Percentiles rank a stretch among this genome's conserved stretches.
phyloP scores from a whole-genome alignment of 129 eudicot species.

The Kitagawia praeruptora region DNA sequence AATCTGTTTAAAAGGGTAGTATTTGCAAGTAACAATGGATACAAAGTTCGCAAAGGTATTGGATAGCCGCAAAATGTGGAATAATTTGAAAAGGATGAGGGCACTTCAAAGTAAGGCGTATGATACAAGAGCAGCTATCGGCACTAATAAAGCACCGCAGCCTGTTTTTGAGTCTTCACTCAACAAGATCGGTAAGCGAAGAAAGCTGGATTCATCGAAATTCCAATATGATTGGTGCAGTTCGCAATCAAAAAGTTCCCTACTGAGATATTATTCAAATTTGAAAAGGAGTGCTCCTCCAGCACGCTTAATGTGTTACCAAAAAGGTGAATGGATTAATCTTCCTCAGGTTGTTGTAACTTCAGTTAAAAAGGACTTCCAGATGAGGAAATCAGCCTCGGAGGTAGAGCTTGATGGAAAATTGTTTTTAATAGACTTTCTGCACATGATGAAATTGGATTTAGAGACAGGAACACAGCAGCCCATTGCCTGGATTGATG shows the following conservation, averaged over 20 bases:
- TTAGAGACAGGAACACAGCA: conserved; percentile 50
- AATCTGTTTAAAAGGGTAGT: conserved; percentile 33
- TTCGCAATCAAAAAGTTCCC: conserved; percentile 30
- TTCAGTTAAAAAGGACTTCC: conserved; percentile 43
- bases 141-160: not conserved
- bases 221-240: conserved; percentile 20
- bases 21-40: conserved; percentile 51
- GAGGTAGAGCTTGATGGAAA: conserved; percentile 44
- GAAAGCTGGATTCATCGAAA: conserved; percentile 42
- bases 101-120: conserved; percentile 27
- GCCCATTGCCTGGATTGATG: conserved; percentile 97
- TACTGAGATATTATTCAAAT: conserved; percentile 52
- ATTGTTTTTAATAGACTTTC: conserved; percentile 46
- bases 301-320: conserved; percentile 59
- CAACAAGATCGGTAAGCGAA: conserved; percentile 46
- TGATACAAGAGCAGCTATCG: conserved; percentile 22
- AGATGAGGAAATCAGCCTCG: conserved; percentile 33
- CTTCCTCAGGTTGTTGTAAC: conserved; percentile 36
- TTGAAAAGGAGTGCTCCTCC: conserved; percentile 53
- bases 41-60: conserved; percentile 58
- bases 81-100: conserved; percentile 57
- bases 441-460: conserved; percentile 61
- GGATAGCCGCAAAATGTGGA: conserved; percentile 40
- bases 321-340: conserved; percentile 76
- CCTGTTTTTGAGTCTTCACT: conserved; percentile 17